Percentiles rank a stretch among this genome's conserved stretches.
phyloP scores from a whole-genome alignment of 2,329 filamentous ascomycete species.

The Cladosporium sphaerospermum region DNA sequence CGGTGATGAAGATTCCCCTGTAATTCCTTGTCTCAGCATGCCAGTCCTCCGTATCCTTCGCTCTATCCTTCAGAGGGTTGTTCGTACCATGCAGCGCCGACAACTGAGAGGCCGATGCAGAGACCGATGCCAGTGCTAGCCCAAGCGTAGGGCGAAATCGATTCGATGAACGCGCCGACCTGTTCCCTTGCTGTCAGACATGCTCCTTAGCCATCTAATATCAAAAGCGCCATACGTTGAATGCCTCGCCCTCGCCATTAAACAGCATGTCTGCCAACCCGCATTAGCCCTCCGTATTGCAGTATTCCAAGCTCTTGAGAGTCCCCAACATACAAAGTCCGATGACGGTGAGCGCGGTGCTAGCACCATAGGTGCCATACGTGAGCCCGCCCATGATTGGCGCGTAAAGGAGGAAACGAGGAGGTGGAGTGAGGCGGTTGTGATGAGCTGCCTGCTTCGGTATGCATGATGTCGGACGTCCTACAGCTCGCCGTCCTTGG shows the following conservation, averaged over 20 bases:
- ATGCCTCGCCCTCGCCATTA: conserved; percentile 88
- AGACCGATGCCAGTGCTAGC: conserved; percentile 83
- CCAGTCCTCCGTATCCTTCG: not conserved
- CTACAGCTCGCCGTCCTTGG: not conserved
- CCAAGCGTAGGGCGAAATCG: conserved; percentile 90
- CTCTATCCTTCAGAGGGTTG: not conserved
- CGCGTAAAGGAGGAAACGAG: conserved; percentile 4
- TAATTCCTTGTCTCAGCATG: conserved; percentile 18
- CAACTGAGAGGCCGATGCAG: conserved; percentile 92
- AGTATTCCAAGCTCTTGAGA: not conserved
- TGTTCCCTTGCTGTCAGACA: conserved; percentile 31
- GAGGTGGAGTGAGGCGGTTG: conserved; percentile 1
- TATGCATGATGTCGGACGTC: not conserved
- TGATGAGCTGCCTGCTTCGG: conserved; percentile 11
- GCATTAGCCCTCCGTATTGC: conserved; percentile 21
- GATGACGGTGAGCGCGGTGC: conserved; percentile 29
- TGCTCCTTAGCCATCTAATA: not conserved
- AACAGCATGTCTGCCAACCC: conserved; percentile 83
- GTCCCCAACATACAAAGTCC: conserved; percentile 29
- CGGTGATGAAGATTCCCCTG: conserved; percentile 98
- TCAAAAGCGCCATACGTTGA: conserved; percentile 63
- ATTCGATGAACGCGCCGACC: conserved; percentile 91
- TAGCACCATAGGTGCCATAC: conserved; percentile 32
- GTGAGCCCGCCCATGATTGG: conserved; percentile 29
- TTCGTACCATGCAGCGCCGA: conserved; percentile 89